These are phyloP conservation scores for Hippophae gyantsensis DNA, from an alignment of 306 rosid species.

Conservation along the genomic window DNA sequence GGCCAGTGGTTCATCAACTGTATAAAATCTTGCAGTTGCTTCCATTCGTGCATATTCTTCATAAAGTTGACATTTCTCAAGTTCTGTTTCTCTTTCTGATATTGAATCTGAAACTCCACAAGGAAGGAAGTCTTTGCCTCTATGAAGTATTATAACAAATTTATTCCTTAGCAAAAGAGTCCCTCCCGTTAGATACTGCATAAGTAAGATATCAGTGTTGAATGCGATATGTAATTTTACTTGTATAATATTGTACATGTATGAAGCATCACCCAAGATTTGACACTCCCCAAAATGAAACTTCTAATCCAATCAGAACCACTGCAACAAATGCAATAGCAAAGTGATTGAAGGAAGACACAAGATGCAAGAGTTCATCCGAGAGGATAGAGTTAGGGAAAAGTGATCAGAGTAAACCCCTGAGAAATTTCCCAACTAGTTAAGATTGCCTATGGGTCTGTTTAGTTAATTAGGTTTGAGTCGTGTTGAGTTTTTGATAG, in stretches of 20 bases:
- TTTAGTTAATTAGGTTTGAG: no score
- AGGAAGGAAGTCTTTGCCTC: constrained; percentile 88
- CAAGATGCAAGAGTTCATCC: no score
- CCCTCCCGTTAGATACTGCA: constrained; percentile 83
- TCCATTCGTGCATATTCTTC: constrained; percentile 62
- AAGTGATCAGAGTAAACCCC: no score
- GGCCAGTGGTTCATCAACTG: constrained; percentile 27
- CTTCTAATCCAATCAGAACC: no score
- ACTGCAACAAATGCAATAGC: no score
- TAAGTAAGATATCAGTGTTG: constrained; percentile 16
- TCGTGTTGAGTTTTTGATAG: no score
- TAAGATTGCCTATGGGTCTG: no score
- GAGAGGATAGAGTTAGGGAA: no score
- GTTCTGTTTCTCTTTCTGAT: constrained; percentile 55
- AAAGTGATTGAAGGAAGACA: no score
- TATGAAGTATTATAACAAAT: constrained; percentile 54
- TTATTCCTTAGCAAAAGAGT: constrained; percentile 69
- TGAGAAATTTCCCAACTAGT: no score
- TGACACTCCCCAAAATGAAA: no score
- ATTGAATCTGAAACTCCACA: constrained; percentile 39
- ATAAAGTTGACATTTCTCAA: constrained; percentile 36
- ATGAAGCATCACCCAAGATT: not conserved
- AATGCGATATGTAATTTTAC: not conserved
- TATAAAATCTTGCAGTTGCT: constrained; percentile 35
- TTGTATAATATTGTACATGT: constrained; percentile 3